phyloP scores from a whole-genome alignment of 345 rosid species.

The Melaleuca alternifolia region DNA sequence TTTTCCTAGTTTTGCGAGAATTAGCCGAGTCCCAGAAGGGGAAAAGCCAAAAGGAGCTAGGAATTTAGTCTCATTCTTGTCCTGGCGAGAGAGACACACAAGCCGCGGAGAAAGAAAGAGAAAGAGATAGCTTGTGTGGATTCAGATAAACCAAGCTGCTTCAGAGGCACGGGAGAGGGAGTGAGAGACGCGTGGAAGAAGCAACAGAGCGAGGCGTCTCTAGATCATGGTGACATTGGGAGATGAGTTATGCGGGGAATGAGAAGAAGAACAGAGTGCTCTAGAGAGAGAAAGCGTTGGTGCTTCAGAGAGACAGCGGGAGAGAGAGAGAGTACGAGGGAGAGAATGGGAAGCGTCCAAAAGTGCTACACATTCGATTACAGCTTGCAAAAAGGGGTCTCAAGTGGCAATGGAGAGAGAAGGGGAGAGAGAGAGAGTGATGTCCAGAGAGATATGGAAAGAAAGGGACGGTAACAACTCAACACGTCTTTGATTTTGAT shows the following conservation, averaged over 20 bases:
- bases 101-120: neutral
- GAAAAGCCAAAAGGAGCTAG: conserved; percentile 3
- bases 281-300: neutral
- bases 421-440: neutral
- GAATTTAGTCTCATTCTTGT: conserved; percentile 35
- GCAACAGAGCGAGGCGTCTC: conserved; percentile 13
- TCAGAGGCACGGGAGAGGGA: neutral
- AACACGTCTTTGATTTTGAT: conserved; percentile 42
- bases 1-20: neutral
- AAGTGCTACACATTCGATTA: conserved; percentile 19
- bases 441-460: neutral
- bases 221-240: conserved; percentile 16
- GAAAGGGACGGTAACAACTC: conserved; percentile 46
- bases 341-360: neutral
- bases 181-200: conserved; percentile 29
- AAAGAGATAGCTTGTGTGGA: neutral
- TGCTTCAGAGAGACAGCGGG: neutral
- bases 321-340: neutral
- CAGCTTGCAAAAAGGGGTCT: conserved; percentile 30
- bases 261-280: neutral
- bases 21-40: neutral
- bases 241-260: neutral
- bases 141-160: neutral
- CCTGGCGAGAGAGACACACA: neutral
- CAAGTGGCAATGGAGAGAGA: neutral